These are phyloP conservation scores for Gnomoniopsis sp. DNA, from an alignment of 2,329 filamentous ascomycete genomes.

Conservation along the genomic window DNA sequence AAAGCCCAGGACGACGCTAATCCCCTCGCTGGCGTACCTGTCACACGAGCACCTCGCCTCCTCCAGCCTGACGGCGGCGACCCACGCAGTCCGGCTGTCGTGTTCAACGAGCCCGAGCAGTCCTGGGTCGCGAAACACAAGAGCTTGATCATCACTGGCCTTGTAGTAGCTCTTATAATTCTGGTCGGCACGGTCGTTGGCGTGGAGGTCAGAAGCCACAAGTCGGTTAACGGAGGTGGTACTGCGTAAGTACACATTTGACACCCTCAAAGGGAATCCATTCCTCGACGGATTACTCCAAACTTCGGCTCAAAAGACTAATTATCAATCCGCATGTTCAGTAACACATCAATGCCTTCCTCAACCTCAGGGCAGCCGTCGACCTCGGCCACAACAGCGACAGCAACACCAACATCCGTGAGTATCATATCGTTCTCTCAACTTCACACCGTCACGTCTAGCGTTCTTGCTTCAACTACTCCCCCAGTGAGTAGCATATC, in stretches of 20 bases:
- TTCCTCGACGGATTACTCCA: no score
- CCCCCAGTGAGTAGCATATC: background rate
- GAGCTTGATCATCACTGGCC: background rate
- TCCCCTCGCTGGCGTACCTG: background rate
- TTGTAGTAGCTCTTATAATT: background rate
- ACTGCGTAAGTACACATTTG: background rate
- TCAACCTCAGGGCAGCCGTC: background rate
- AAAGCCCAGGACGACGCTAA: background rate
- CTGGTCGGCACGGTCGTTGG: slow-evolving; percentile 6
- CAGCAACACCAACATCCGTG: background rate
- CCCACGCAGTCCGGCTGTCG: slow-evolving; percentile 4
- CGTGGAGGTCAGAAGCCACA: background rate
- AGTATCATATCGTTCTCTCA: background rate
- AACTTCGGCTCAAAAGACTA: background rate
- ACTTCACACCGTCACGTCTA: background rate
- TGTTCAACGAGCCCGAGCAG: slow-evolving; percentile 7
- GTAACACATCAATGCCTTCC: background rate
- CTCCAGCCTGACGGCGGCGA: slow-evolving; percentile 13
- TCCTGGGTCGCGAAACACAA: slow-evolving; percentile 6
- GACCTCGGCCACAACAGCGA: background rate
- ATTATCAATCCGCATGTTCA: background rate
- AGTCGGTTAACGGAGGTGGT: background rate
- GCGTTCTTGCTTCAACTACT: background rate
- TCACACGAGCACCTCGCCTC: background rate
- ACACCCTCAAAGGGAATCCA: no score